A percentile compares a stretch with the other conserved stretches of the same genome.
Conservation (phyloP, 805 yeast species). For the Metschnikowia noctiluminum region DNA sequence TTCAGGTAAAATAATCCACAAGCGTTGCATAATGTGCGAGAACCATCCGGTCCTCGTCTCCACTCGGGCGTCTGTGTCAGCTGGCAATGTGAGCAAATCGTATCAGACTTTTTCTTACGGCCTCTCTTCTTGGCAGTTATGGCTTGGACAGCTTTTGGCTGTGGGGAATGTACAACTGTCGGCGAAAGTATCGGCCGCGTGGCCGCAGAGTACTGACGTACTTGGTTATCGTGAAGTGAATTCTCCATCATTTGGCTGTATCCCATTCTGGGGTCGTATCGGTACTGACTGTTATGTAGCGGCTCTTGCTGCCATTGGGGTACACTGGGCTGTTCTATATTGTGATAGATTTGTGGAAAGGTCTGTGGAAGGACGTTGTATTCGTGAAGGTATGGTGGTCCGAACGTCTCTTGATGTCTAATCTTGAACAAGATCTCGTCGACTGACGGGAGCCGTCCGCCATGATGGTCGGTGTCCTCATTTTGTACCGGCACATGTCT, state of each 20-base stretch:
- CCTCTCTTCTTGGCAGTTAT: slow-evolving; percentile 16
- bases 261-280: slow-evolving; percentile 3
- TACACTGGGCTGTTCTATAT: slow-evolving; percentile 1
- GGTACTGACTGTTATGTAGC: slow-evolving; percentile 2
- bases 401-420: slow-evolving; percentile 3
- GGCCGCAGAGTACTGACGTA: neutral
- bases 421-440: slow-evolving; percentile 10
- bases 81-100: slow-evolving; percentile 17
- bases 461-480: neutral
- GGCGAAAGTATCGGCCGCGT: neutral
- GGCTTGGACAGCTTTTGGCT: neutral
- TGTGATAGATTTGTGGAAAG: neutral
- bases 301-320: slow-evolving; percentile 3
- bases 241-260: neutral
- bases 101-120: slow-evolving; percentile 17
- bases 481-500: neutral
- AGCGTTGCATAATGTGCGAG: slow-evolving; percentile 83
- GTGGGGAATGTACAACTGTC: neutral
- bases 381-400: neutral
- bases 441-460: slow-evolving; percentile 12
- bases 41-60: slow-evolving; percentile 87
- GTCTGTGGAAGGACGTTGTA: neutral
- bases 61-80: slow-evolving; percentile 77
- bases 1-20: slow-evolving; percentile 80
- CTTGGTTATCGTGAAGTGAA: neutral